A percentile compares a stretch with the other conserved stretches of the same genome.
Conservation (phyloP, 2,329 filamentous ascomycete genomes). For the Periconia sp. region DNA sequence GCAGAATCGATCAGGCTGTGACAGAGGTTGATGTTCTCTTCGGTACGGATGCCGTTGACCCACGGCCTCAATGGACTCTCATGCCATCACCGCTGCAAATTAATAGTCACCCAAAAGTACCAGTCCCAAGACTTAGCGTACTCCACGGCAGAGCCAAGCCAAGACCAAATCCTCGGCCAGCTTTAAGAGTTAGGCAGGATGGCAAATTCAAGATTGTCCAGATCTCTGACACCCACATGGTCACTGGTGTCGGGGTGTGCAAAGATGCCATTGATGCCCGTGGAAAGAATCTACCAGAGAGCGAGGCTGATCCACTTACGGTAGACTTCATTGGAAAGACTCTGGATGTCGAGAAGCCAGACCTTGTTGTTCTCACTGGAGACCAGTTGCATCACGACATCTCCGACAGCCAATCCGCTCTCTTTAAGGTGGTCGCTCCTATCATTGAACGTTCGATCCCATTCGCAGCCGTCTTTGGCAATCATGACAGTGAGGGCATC, state of each 20-base stretch:
- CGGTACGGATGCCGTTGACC: conserved; percentile 86
- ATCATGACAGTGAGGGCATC: conserved; percentile 65
- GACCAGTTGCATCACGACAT: conserved; percentile 72
- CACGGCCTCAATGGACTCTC: conserved; percentile 79
- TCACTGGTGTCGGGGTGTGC: conserved; percentile 84
- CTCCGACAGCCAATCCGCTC: conserved; percentile 47
- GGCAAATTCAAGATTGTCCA: conserved; percentile 96
- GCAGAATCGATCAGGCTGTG: conserved; percentile 71
- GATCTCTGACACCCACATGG: conserved; percentile 85
- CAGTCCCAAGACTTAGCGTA: conserved; percentile 70
- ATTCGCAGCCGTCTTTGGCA: conserved; percentile 73
- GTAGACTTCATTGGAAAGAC: conserved; percentile 73
- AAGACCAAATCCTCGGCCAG: conserved; percentile 68
- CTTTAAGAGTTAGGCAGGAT: conserved; percentile 73
- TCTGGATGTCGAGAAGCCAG: conserved; percentile 61
- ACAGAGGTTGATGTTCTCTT: conserved; percentile 85
- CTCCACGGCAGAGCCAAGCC: conserved; percentile 70
- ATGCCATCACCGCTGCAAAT: conserved; percentile 52
- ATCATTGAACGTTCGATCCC: conserved; percentile 61
- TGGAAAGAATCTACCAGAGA: conserved; percentile 72
- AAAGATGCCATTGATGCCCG: conserved; percentile 76
- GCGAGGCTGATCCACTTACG: conserved; percentile 87
- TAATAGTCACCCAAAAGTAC: conserved; percentile 53
- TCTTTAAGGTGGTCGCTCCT: conserved; percentile 19
- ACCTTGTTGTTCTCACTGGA: conserved; percentile 71